These are phyloP conservation scores for Pythium phragmiticola DNA, from an alignment of 352 stramenopile genomes.

Conservation along the genomic window DNA sequence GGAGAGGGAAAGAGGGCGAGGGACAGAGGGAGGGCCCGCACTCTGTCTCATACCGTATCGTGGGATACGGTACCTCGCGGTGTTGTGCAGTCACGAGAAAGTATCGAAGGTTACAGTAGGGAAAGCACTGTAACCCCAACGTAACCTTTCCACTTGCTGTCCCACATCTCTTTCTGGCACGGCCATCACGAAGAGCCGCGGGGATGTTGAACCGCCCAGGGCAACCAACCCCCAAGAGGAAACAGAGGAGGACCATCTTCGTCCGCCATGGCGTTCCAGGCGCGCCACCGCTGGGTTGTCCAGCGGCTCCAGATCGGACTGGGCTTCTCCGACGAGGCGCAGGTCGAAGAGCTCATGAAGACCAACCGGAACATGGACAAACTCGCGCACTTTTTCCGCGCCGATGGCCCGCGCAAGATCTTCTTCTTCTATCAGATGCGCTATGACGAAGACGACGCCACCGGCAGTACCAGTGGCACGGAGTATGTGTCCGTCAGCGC, in stretches of 20 bases:
- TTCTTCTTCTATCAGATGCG: slow-evolving; percentile 80
- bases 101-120: neutral
- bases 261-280: slow-evolving; percentile 74
- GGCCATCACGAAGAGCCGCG: slow-evolving; percentile 13
- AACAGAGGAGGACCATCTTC: neutral
- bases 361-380: slow-evolving; percentile 80
- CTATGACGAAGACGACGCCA: slow-evolving; percentile 19
- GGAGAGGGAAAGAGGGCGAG: neutral
- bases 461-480: neutral
- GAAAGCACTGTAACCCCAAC: neutral
- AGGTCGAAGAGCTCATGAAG: slow-evolving; percentile 80
- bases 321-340: slow-evolving; percentile 69
- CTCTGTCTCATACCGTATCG: slow-evolving; percentile 11
- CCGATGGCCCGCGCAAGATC: slow-evolving; percentile 62
- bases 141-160: neutral
- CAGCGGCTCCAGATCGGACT: slow-evolving; percentile 74
- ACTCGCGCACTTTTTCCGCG: slow-evolving; percentile 69
- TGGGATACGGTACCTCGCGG: neutral
- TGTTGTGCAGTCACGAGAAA: neutral
- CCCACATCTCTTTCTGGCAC: slow-evolving; percentile 7
- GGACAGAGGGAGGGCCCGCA: neutral
- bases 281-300: slow-evolving; percentile 82
- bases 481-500: slow-evolving; percentile 15
- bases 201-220: slow-evolving; percentile 10
- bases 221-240: neutral